Percentiles rank a stretch among this genome's conserved stretches.
Evolutionary conservation across 139 green algal genomes (phyloP).

Genomic region (Chlorella sp.): DNA sequence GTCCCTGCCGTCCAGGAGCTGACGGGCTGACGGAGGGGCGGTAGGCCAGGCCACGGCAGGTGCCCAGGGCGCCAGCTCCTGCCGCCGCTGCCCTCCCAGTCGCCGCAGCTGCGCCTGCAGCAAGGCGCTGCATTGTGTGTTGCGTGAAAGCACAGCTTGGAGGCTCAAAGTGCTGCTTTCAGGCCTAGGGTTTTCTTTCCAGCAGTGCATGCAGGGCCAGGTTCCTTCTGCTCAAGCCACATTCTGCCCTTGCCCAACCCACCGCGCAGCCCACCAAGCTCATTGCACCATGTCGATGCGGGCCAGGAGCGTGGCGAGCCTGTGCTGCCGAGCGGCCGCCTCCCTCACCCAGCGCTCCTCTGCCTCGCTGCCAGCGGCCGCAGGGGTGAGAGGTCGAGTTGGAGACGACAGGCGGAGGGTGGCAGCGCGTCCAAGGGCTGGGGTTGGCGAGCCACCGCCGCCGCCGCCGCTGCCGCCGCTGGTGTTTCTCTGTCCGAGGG

Average conservation of each 20-base stretch:
- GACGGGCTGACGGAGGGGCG: neutral
- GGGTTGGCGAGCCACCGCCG: neutral
- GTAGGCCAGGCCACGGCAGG: too few species aligned
- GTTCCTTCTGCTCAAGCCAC: neutral
- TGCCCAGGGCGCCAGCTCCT: too few species aligned
- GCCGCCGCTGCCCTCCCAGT: too few species aligned
- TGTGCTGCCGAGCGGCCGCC: constrained; percentile 3
- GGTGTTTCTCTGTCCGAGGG: neutral
- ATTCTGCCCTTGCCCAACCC: neutral
- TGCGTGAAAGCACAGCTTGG: neutral
- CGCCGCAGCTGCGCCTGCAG: too few species aligned
- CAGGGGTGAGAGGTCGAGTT: neutral
- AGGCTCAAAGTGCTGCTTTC: neutral
- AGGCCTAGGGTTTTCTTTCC: too few species aligned
- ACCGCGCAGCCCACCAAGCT: too few species aligned
- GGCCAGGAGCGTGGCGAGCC: constrained; percentile 1
- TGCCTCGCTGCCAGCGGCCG: neutral
- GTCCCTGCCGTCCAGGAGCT: neutral
- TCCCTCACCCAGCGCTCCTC: neutral
- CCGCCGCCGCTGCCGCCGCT: too few species aligned
- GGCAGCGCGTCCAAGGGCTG: neutral
- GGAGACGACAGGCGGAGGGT: neutral
- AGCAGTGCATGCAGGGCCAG: neutral
- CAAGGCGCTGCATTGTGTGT: neutral
- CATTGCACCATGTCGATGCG: neutral